These are phyloP conservation scores for Amylocystis lapponica DNA, from an alignment of 768 basidiomycete genomes.

Conservation along the genomic window DNA sequence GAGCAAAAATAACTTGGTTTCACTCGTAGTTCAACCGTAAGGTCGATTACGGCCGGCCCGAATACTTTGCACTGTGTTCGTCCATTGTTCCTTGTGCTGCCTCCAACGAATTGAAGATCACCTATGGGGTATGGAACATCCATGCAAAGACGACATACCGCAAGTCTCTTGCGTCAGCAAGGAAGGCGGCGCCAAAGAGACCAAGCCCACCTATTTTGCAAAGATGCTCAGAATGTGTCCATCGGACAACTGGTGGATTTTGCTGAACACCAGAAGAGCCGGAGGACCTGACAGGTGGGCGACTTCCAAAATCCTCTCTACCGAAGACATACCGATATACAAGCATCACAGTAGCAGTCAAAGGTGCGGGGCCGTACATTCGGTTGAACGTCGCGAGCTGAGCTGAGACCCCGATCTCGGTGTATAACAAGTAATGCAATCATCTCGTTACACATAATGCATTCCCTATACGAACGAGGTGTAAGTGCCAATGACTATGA, in stretches of 20 bases:
- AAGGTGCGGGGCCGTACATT: too few relatives aligned
- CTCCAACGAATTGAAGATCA: constrained; percentile 18
- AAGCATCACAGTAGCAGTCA: too few relatives aligned
- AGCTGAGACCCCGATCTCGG: too few relatives aligned
- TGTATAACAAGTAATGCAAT: too few relatives aligned
- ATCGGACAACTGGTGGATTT: constrained; percentile 27
- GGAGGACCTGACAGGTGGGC: constrained; percentile 28
- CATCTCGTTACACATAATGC: too few relatives aligned
- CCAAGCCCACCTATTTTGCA: constrained; percentile 23
- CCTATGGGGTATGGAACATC: constrained; percentile 7
- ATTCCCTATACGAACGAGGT: too few relatives aligned
- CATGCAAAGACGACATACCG: constrained; percentile 9
- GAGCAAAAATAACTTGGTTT: background rate
- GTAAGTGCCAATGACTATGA: too few relatives aligned
- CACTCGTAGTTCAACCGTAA: constrained; percentile 18
- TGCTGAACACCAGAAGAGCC: constrained; percentile 26
- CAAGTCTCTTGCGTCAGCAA: background rate
- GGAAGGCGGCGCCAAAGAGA: background rate
- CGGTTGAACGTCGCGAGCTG: too few relatives aligned
- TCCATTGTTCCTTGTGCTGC: constrained; percentile 20
- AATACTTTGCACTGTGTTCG: constrained; percentile 19
- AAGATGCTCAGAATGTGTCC: constrained; percentile 18
- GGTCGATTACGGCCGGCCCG: constrained; percentile 14
- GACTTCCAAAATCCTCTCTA: too few relatives aligned
- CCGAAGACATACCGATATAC: too few relatives aligned